These are phyloP conservation scores for Xerophyta viscosa DNA, from an alignment of 106 monocot species.

Conservation along the genomic window DNA sequence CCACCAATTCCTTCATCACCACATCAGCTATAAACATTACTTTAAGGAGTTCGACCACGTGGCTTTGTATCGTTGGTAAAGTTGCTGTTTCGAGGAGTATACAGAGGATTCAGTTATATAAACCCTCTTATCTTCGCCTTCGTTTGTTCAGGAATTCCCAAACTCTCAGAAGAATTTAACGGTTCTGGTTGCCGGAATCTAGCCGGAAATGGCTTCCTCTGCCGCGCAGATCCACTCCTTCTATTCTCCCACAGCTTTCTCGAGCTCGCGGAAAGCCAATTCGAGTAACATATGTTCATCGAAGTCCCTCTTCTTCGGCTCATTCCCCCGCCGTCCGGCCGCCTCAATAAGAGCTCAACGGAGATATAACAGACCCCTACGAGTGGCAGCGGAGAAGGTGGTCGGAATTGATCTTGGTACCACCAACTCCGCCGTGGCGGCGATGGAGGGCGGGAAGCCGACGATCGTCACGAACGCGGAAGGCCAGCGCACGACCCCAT, in stretches of 20 bases:
- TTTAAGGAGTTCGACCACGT: too few relatives aligned
- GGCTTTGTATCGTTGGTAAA: too few relatives aligned
- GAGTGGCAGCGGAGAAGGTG: slow-evolving; percentile 66
- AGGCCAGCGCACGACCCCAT: slow-evolving; percentile 93
- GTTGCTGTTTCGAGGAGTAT: too few relatives aligned
- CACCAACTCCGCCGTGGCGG: slow-evolving; percentile 96
- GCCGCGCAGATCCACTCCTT: slow-evolving; percentile 29
- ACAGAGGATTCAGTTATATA: too few relatives aligned
- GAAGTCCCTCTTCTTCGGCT: slow-evolving; percentile 18
- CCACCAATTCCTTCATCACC: too few relatives aligned
- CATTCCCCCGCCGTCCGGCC: not conserved
- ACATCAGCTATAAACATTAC: too few relatives aligned
- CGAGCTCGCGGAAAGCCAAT: not conserved
- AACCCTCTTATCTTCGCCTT: too few relatives aligned
- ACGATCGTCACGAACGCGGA: slow-evolving; percentile 94
- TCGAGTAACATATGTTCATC: slow-evolving; percentile 18
- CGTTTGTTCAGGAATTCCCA: too few relatives aligned
- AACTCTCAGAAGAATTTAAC: too few relatives aligned
- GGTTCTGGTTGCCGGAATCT: too few relatives aligned
- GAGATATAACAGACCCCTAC: slow-evolving; percentile 11
- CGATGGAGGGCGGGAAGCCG: slow-evolving; percentile 96
- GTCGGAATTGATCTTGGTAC: slow-evolving; percentile 96
- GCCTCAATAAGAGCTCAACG: not conserved
- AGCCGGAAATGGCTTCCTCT: slow-evolving; percentile 21
- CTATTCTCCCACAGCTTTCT: slow-evolving; percentile 9